Evolutionary conservation across 2,329 filamentous ascomycete species (phyloP), one percentile per base, ranked within the genome.

Genomic region (Fusarium robinianum): DNA sequence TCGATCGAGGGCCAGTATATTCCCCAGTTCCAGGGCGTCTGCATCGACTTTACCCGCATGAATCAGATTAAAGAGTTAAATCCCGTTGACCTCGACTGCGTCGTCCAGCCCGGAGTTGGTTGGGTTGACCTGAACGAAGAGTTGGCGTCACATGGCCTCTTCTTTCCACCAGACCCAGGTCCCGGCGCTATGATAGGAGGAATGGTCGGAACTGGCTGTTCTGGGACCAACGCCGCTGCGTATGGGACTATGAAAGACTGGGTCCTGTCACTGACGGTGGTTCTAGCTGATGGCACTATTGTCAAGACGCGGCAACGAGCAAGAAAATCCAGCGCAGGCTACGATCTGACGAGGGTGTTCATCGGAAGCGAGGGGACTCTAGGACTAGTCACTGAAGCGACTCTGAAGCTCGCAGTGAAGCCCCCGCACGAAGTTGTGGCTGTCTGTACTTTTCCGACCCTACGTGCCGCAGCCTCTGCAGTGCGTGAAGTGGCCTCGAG

Each of bases 241-340:
- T 94, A 94, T 63, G 89, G 88, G 37, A 94, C 88, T 0, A 94
- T 94, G 88, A 81, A 87, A 40, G 89, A 95, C 63, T 95, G 88
- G 88, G 88, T 94, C 2, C 69, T 92, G 8, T 87, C 82, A 36
- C 72, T 95, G 34, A 94, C 88, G 0, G 85, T 94, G 3, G 88
- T 95, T 1, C 76, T 95, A 38, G 86, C 88, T 2, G 88, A 94
- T 65, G 88, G 89, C 15, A 90, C 87, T 0, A 69, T 91, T 22
- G 83, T 92, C 62, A 90, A 90, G 71, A 92, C 88, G 4, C 78
- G 84, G 48, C 86, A 90, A 63, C 76, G 88, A 17, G 86, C 88
- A 3, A 77, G 87, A 37, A 92, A 91, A 68, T 88, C 84, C 41
- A 87, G 83, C 38, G 88, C 88, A 9, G 88, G 88, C n/a, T 92